Conservation (phyloP, 306 rosid genomes). For the Albizia julibrissin region DNA sequence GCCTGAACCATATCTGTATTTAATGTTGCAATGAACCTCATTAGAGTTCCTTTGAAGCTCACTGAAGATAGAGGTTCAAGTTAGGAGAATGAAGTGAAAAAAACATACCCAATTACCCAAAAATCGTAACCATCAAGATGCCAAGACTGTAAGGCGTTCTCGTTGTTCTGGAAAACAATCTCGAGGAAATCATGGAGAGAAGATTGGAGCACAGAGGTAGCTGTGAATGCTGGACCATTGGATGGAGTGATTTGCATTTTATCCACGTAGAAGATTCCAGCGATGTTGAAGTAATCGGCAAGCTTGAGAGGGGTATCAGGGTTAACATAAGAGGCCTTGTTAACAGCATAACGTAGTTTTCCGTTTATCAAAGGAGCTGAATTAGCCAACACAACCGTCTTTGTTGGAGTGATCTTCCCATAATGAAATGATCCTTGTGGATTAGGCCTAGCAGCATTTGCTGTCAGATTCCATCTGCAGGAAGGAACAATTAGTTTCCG, state of each 20-base stretch:
- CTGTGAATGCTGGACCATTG: constrained; percentile 51
- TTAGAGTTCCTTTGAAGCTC: constrained; percentile 16
- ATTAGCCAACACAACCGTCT: constrained; percentile 72
- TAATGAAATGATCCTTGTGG: constrained; percentile 98
- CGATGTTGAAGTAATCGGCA: constrained; percentile 93
- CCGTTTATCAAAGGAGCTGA: constrained; percentile 79
- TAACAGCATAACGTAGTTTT: constrained; percentile 75
- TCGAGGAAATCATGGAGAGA: constrained; percentile 83
- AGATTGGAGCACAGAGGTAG: constrained; percentile 62
- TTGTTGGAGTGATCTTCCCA: constrained; percentile 70
- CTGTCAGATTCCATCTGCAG: constrained; percentile 91
- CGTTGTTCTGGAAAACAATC: constrained; percentile 84
- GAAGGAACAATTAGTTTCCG: constrained; percentile 21
- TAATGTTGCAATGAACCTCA: constrained; percentile 32
- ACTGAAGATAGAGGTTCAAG: neutral
- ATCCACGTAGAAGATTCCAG: constrained; percentile 66
- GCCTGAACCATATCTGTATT: constrained; percentile 76
- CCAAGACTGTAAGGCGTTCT: constrained; percentile 74
- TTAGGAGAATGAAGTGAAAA: constrained; percentile 10
- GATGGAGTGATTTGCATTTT: constrained; percentile 74
- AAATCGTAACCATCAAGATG: constrained; percentile 98
- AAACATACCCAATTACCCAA: constrained; percentile 87
- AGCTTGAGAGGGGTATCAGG: constrained; percentile 93
- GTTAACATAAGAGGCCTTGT: constrained; percentile 70
- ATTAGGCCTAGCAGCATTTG: constrained; percentile 98